These are phyloP conservation scores for Candida succiphila DNA, from an alignment of 805 yeast species.

Conservation along the genomic window DNA sequence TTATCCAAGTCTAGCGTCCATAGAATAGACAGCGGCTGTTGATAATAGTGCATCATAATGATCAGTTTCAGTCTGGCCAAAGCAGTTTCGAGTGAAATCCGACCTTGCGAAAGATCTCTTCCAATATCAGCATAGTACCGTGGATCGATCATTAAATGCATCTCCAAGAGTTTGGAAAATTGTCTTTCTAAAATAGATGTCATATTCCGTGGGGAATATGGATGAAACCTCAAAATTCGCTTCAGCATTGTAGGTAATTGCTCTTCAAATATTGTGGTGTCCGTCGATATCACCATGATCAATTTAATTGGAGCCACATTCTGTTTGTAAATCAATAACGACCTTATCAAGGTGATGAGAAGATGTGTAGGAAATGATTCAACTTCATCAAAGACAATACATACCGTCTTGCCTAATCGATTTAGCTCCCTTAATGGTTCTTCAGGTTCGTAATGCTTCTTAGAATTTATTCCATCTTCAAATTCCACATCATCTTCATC, in stretches of 20 bases:
- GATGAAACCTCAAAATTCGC: too few species aligned
- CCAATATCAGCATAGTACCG: too few species aligned
- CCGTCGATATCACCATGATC: slow-evolving; percentile 24
- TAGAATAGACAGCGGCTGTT: slow-evolving; percentile 22
- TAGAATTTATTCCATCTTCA: slow-evolving; percentile 9
- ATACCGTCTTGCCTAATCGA: slow-evolving; percentile 9
- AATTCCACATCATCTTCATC: slow-evolving; percentile 16
- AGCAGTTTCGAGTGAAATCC: too few species aligned
- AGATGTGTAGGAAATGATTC: slow-evolving; percentile 21
- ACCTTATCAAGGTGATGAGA: slow-evolving; percentile 13
- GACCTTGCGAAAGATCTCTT: too few species aligned
- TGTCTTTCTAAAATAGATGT: too few species aligned
- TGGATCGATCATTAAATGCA: too few species aligned
- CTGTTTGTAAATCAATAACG: slow-evolving; percentile 2
- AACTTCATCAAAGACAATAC: slow-evolving; percentile 24
- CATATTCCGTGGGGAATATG: too few species aligned
- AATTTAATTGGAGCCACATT: slow-evolving; percentile 9
- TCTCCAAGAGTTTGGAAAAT: too few species aligned
- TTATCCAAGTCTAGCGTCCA: slow-evolving; percentile 20
- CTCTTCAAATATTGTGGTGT: slow-evolving; percentile 23
- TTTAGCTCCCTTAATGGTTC: too few species aligned
- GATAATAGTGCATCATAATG: slow-evolving; percentile 24
- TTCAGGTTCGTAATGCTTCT: too few species aligned
- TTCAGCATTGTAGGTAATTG: too few species aligned
- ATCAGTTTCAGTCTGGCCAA: too few species aligned